Conservation (phyloP, 352 stramenopile genomes). For the Globisporangium alternatum region DNA sequence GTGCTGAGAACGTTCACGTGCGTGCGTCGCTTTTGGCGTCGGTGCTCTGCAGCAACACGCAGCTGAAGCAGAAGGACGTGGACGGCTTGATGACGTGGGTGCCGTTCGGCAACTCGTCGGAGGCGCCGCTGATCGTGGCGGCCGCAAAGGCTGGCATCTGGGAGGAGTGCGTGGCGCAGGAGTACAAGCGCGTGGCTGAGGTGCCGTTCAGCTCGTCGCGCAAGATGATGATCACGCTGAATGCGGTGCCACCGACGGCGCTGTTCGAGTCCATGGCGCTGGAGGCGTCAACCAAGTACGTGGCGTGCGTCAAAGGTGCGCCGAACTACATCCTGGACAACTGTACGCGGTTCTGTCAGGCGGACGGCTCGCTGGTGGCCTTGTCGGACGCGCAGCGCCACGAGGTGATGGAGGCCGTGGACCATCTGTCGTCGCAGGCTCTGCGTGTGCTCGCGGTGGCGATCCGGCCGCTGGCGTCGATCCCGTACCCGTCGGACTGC, state of each 20-base stretch:
- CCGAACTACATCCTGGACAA: conserved; percentile 39
- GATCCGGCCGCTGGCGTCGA: conserved; percentile 29
- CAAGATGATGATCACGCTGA: conserved; percentile 84
- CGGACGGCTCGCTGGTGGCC: conserved; percentile 17
- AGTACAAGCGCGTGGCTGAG: conserved; percentile 63
- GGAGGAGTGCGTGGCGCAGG: conserved; percentile 14
- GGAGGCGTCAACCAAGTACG: conserved; percentile 14
- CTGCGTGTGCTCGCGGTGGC: conserved; percentile 73
- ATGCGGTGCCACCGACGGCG: conserved; percentile 7
- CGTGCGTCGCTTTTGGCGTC: conserved; percentile 27
- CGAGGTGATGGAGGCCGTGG: conserved; percentile 26
- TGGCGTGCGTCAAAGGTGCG: conserved; percentile 36
- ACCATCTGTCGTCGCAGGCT: conserved; percentile 31
- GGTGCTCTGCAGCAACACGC: conserved; percentile 44
- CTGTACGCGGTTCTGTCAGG: conserved; percentile 28
- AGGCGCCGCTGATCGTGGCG: conserved; percentile 37
- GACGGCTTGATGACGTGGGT: conserved; percentile 22
- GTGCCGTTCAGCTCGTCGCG: conserved; percentile 88
- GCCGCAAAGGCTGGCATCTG: conserved; percentile 36
- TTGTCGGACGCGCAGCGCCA: conserved; percentile 16
- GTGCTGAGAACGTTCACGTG: conserved; percentile 19
- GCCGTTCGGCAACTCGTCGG: conserved; percentile 36
- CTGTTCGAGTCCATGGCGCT: conserved; percentile 23
- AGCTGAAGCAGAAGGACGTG: conserved; percentile 22
- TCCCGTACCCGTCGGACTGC: conserved; percentile 16